A percentile compares a stretch with the other conserved stretches of the same genome.
Conservation (phyloP, 1,284 basidiomycete species). For the Anthracocystis panici-leucophaei region DNA sequence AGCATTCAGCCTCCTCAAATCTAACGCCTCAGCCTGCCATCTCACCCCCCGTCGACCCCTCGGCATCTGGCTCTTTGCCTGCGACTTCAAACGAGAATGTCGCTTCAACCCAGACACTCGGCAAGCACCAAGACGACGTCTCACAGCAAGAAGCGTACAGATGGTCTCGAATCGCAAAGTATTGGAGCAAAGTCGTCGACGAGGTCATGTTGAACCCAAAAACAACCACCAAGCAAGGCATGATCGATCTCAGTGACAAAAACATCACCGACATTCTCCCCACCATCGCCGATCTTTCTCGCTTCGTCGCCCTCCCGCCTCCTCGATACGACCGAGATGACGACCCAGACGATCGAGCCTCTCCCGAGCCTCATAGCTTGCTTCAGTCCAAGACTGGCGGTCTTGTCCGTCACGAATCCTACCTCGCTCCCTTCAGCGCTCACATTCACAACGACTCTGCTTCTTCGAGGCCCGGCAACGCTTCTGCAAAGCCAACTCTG, state of each 20-base stretch:
- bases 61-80: conserved; percentile 24
- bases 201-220: conserved; percentile 36
- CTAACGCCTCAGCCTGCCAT: conserved; percentile 12
- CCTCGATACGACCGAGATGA: conserved; percentile 39
- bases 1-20: conserved; percentile 23
- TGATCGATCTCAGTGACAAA: conserved; percentile 39
- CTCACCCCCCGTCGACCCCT: conserved; percentile 8
- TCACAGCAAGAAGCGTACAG: conserved; percentile 24
- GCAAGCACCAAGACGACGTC: conserved; percentile 3
- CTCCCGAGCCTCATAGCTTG: conserved; percentile 16
- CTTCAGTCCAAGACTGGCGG: conserved; percentile 41
- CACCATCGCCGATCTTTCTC: conserved; percentile 46
- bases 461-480: neutral
- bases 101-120: neutral
- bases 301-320: conserved; percentile 46
- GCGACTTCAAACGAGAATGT: conserved; percentile 28
- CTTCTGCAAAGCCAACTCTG: conserved; percentile 14
- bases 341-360: neutral
- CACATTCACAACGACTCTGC: conserved; percentile 33
- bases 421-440: conserved; percentile 46
- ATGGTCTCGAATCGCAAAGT: conserved; percentile 42
- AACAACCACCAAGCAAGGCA: conserved; percentile 29
- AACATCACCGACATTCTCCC: conserved; percentile 46
- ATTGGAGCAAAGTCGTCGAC: conserved; percentile 48
- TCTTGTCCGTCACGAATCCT: conserved; percentile 47